Evolutionary conservation across 306 rosid species (phyloP), one percentile per base, ranked within the genome.

Genomic region (Neltuma alba): DNA sequence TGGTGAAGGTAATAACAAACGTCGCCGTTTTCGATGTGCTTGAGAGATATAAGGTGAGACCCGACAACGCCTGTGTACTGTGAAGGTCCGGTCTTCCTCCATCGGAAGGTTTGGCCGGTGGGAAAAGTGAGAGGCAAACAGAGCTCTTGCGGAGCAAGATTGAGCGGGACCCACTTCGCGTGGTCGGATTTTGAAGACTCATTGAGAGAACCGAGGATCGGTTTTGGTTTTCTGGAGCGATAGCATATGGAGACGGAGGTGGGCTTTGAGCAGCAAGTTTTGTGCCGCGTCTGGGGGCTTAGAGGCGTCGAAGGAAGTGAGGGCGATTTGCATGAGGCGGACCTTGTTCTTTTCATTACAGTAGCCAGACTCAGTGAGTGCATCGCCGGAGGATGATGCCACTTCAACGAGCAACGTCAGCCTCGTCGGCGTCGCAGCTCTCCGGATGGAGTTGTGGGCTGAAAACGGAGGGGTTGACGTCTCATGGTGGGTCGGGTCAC

Each of bases 91-190:
- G 98, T 95, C 54, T 84, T 88, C 30, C 79, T 86, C 99, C 99
- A 92, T 37, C 97, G 85, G 92, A 94, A 94, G 81, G 97, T 92
- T 87, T 94, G 99, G 78, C 99, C 99, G 28, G 99, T 94, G 65
- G 97, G 99, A 88, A 94, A 94, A 44, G 97, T 94, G 89, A 91
- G 95, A 36, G 91, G 89, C 34, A 92, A n/a, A 18, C 82, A 92
- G 86, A 95, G 99, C 74, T 92, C 97, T 28, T 87, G 83, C 33
- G 62, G 84, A 81, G 81, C 6, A 23, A 95, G 78, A 41, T 88
- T 81, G 58, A 95, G 93, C 0, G 96, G 77, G 50, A 76, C 81
- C 99, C 99, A 83, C 27, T 85, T 47, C 66, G 52, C 15, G 23
- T 66, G 45, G 5, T 57, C 47, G 60, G 76, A 9, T 48, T 81